A percentile compares a stretch with the other conserved stretches of the same genome.
phyloP scores from a whole-genome alignment of 371 early-diverging fungal genomes.

The Zopfochytrium polystomum region DNA sequence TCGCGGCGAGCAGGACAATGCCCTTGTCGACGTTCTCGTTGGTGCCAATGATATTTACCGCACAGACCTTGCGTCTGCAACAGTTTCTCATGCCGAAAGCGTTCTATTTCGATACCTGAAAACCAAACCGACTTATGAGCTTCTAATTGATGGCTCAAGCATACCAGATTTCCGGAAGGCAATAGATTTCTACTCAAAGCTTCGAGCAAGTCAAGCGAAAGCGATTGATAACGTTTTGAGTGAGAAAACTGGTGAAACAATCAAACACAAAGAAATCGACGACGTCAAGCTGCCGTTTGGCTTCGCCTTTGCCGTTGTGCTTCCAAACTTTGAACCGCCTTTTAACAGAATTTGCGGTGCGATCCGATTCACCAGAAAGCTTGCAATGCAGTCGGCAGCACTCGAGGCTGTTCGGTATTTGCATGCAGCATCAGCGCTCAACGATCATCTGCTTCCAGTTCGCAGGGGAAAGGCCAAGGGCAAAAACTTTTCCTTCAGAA shows the following conservation, averaged over 20 bases:
- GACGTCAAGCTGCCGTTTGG: slow-evolving; percentile 11
- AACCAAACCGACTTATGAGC: not conserved
- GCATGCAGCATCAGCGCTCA: slow-evolving; percentile 60
- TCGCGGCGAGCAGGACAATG: slow-evolving; percentile 23
- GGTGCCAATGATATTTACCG: slow-evolving; percentile 5
- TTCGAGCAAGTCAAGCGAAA: too few relatives aligned
- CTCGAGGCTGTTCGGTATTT: slow-evolving; percentile 68
- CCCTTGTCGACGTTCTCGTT: slow-evolving; percentile 9
- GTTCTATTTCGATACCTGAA: slow-evolving; percentile 11
- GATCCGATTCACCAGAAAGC: slow-evolving; percentile 53
- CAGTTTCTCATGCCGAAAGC: slow-evolving; percentile 14
- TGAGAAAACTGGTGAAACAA: too few relatives aligned
- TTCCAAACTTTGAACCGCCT: slow-evolving; percentile 11
- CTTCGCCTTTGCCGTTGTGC: slow-evolving; percentile 14
- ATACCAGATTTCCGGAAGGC: not conserved
- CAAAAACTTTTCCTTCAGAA: slow-evolving; percentile 24
- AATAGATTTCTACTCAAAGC: too few relatives aligned
- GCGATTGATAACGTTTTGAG: too few relatives aligned
- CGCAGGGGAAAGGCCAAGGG: slow-evolving; percentile 3
- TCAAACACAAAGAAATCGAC: too few relatives aligned
- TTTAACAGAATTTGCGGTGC: slow-evolving; percentile 21
- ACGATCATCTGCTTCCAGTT: slow-evolving; percentile 70
- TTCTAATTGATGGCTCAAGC: slow-evolving; percentile 1
- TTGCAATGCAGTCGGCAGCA: slow-evolving; percentile 72
- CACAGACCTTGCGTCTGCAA: slow-evolving; percentile 20